Conservation (phyloP, 176 grass and related monocot genomes). For the maize (Zea mays) region Zm-B73-REFERENCE-NAM-5.0 NC_050097.1:58416001-58416500, state of each 20-base stretch:
- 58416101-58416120: background rate
- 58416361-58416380: background rate
- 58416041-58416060: background rate
- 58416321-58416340: background rate
- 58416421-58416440: too few relatives aligned
- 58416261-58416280: background rate
- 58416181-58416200: too few relatives aligned
- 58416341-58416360: background rate
- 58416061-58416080: background rate
- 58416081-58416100: background rate
- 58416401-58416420: background rate
- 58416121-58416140: background rate
- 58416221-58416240: too few relatives aligned
- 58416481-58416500: too few relatives aligned
- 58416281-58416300: background rate
- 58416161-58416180: constrained; percentile 27
- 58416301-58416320: background rate
- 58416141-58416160: background rate
- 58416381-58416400: background rate
- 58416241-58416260: too few relatives aligned
- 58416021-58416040: background rate
- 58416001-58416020: too few relatives aligned
- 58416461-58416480: too few relatives aligned
- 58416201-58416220: too few relatives aligned
- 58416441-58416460: too few relatives aligned